Base-by-base conservation (phyloP, 805 yeast species). In the Jamesozyma piceae region DNA sequence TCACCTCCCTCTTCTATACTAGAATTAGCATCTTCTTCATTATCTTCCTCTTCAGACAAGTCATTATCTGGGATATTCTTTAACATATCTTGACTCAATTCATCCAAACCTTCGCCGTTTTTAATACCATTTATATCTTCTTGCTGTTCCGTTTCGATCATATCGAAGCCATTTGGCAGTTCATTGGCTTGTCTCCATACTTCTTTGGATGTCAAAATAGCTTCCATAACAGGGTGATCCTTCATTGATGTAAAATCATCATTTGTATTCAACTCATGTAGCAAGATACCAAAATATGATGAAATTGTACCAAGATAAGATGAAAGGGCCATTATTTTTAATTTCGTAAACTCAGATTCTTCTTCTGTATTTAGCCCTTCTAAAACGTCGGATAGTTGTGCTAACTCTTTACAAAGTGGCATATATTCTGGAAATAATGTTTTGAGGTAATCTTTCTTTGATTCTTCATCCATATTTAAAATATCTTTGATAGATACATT, bases 161-260 rank as follows among this genome's bases (percentile, higher is more conserved):
- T 49, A 28, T 50, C 53, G 43, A 59, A 56, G 35, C 40, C 34
- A 21, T 49, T 69, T 13, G 73, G 74, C 29, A 80, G 57, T 47
- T 68, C 75, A 37, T 65, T 70, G 4, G 94, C 95, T 54, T 83
- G 89, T 57, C 92, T 75, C 95, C 96, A 89, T 15, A 85, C 72
- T 56, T 90, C 96, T 50, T 94, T 74, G 2, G 92, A 72, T 41
- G 82, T 78, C 42, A 90, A 66, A 28, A 90, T 80, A 24, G 82
- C 75, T 55, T 85, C 88, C 96, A 92, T 90, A 2, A 90, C 81
- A 2, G 90, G 83, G 50, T 83, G 90, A 43, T 86, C 94, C 53
- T 86, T 87, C 82, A 89, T 78, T 10, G 75, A 65, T 28, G 69
- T 59, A 47, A 78, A 74, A 3, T 71, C 67, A 40, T 77, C 82